A percentile compares a stretch with the other conserved stretches of the same genome.
phyloP scores from a whole-genome alignment of 495 filamentous ascomycete genomes.

The Aspergillus haitiensis region DNA sequence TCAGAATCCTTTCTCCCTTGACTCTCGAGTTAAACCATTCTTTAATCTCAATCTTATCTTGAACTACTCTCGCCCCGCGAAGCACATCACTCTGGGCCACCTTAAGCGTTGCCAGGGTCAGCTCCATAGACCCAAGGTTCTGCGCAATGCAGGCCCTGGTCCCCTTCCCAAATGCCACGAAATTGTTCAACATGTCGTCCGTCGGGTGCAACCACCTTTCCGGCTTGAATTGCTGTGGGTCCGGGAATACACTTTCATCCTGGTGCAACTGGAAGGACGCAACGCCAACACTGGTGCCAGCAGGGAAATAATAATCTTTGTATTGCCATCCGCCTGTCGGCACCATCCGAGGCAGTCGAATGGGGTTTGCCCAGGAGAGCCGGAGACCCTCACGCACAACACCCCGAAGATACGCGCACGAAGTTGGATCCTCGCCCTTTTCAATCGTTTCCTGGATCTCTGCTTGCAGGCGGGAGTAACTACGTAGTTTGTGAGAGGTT shows the following conservation, averaged over 20 bases:
- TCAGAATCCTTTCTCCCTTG: conserved; percentile 30
- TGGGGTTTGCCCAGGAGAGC: conserved; percentile 51
- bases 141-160: conserved; percentile 51
- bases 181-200: conserved; percentile 40
- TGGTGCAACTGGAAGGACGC: conserved; percentile 46
- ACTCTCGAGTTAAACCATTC: conserved; percentile 54
- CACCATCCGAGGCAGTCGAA: conserved; percentile 48
- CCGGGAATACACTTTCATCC: conserved; percentile 44
- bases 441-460: conserved; percentile 32
- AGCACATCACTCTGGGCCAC: conserved; percentile 43
- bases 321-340: conserved; percentile 41
- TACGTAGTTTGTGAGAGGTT: conserved; percentile 18
- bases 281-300: conserved; percentile 46
- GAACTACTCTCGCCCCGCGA: conserved; percentile 36
- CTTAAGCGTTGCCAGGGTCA: conserved; percentile 37
- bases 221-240: conserved; percentile 46
- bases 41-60: conserved; percentile 41
- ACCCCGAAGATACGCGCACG: conserved; percentile 42
- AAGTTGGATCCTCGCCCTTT: conserved; percentile 31
- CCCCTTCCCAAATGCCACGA: conserved; percentile 52
- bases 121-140: conserved; percentile 45
- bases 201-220: conserved; percentile 50
- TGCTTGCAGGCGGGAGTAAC: conserved; percentile 36
- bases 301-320: conserved; percentile 38
- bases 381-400: conserved; percentile 48